Percentiles rank a stretch among this genome's conserved stretches.
phyloP scores from a whole-genome alignment of 108 stramenopile species.

The Stephanodiscus triporus region DNA sequence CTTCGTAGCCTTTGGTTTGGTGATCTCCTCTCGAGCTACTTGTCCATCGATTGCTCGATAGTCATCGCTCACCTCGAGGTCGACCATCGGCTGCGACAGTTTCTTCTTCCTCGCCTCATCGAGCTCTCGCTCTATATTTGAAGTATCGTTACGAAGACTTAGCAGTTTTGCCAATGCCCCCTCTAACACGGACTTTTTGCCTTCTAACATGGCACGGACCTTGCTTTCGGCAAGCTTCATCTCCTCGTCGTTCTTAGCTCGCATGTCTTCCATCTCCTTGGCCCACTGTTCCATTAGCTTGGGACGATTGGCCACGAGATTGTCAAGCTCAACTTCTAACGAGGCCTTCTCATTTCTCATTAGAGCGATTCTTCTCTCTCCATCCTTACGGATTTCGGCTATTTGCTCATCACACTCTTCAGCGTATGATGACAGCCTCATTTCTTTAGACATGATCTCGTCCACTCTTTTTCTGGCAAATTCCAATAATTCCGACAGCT shows the following conservation, averaged over 20 bases:
- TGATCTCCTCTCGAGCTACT: too few relatives aligned
- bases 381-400: constrained; percentile 13
- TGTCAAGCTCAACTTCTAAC: constrained; percentile 17
- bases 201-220: constrained; percentile 16
- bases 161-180: constrained; percentile 13
- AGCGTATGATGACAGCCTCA: background rate
- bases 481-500: background rate
- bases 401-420: constrained; percentile 11
- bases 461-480: constrained; percentile 1
- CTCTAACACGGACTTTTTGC: constrained; percentile 8
- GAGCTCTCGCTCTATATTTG: background rate
- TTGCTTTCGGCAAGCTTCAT: constrained; percentile 27
- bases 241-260: constrained; percentile 7
- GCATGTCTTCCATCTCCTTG: constrained; percentile 24
- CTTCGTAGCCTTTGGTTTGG: background rate
- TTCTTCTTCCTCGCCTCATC: constrained; percentile 29
- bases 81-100: background rate
- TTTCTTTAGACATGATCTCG: background rate
- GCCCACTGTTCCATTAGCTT: background rate
- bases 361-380: constrained; percentile 5
- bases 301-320: constrained; percentile 16
- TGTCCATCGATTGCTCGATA: background rate
- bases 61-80: background rate
- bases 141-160: background rate
- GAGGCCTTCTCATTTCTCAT: constrained; percentile 7